Percentiles rank a stretch among this genome's conserved stretches.
phyloP scores from a whole-genome alignment of 2,329 filamentous ascomycete genomes.

The Xenoacremonium recifei region DNA sequence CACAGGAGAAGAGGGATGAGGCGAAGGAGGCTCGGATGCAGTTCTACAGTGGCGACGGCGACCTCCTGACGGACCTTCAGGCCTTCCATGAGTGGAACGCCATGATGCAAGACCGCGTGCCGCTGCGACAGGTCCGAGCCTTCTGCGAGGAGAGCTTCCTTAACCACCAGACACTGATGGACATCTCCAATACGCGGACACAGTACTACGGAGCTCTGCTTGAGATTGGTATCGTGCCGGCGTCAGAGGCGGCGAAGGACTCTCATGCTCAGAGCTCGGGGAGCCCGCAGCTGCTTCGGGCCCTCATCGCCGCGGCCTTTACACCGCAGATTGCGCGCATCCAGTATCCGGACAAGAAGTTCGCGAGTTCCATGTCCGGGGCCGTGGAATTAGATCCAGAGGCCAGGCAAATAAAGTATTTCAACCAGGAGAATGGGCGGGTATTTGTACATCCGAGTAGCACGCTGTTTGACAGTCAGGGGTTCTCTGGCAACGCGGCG shows the following conservation, averaged over 20 bases:
- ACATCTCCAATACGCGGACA: constrained; percentile 81
- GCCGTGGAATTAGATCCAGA: constrained; percentile 93
- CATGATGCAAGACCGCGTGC: constrained; percentile 56
- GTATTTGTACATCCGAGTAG: constrained; percentile 93
- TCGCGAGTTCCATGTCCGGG: constrained; percentile 80
- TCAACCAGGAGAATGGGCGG: constrained; percentile 77
- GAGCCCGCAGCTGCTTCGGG: constrained; percentile 58
- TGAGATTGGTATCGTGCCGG: constrained; percentile 76
- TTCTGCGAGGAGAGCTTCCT: constrained; percentile 90
- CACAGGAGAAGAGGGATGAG: constrained; percentile 78
- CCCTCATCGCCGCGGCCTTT: constrained; percentile 71
- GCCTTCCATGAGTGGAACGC: constrained; percentile 82
- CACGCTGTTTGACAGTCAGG: constrained; percentile 79
- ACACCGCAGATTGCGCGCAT: constrained; percentile 88
- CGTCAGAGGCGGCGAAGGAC: constrained; percentile 30
- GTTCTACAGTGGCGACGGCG: constrained; percentile 78
- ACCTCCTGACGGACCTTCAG: constrained; percentile 81
- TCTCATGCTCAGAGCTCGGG: constrained; percentile 20
- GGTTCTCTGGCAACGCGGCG: constrained; percentile 69
- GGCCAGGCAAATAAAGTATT: constrained; percentile 89
- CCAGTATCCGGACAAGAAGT: constrained; percentile 94
- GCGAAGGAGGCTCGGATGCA: constrained; percentile 71
- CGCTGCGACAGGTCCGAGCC: constrained; percentile 62
- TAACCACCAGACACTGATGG: constrained; percentile 76
- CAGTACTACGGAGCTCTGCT: constrained; percentile 85